phyloP scores from a whole-genome alignment of 2,329 filamentous ascomycete species.

The Aureobasidium namibiae region DNA sequence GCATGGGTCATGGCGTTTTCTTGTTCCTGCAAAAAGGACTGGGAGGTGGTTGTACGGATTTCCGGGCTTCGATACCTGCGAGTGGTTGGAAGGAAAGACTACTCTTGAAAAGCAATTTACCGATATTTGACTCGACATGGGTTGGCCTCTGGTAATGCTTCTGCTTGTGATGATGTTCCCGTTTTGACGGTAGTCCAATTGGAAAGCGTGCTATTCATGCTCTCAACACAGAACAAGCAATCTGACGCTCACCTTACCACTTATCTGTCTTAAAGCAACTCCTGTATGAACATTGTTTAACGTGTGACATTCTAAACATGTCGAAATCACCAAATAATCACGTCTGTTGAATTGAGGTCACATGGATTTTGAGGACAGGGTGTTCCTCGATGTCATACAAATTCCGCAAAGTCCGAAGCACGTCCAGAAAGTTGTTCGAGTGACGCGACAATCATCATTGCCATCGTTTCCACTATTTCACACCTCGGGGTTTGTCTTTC shows the following conservation, averaged over 20 bases:
- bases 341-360: no score
- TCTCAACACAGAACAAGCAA: no score
- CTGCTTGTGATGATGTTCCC: neutral
- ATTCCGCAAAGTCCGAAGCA: conserved; percentile 1
- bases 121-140: neutral
- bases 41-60: conserved; percentile 1
- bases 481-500: neutral
- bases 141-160: no score
- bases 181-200: no score
- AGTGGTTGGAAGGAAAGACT: neutral
- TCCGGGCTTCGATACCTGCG: neutral
- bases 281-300: no score
- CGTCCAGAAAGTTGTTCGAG: neutral
- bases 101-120: conserved; percentile 2
- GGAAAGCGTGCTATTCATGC: no score
- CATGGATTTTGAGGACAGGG: no score
- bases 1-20: conserved; percentile 13
- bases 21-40: neutral
- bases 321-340: no score
- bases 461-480: neutral
- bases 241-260: no score
- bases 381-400: neutral
- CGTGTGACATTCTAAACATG: no score
- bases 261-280: no score
- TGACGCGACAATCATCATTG: neutral